Evolutionary conservation across 2,329 filamentous ascomycete genomes (phyloP).

Genomic region (Sphaerulina musiva): DNA sequence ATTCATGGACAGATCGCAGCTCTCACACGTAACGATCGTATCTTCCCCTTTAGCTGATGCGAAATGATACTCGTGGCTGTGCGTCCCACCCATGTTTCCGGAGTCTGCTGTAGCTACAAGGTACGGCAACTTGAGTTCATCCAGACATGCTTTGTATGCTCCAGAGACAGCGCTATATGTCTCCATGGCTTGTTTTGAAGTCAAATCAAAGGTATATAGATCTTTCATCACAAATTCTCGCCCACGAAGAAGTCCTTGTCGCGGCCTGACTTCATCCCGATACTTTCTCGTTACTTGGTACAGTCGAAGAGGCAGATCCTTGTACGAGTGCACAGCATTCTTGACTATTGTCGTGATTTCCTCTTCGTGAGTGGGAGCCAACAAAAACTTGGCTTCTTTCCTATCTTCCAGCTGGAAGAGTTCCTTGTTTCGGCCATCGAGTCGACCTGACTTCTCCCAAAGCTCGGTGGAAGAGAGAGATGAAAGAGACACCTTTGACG

Average conservation of each 20-base stretch:
- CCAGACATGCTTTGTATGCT: constrained; percentile 71
- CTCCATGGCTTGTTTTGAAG: constrained; percentile 58
- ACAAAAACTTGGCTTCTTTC: constrained; percentile 64
- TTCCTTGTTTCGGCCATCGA: constrained; percentile 51
- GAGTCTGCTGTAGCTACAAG: constrained; percentile 84
- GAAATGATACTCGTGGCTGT: constrained; percentile 94
- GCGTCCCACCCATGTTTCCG: constrained; percentile 87
- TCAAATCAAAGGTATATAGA: constrained; percentile 86
- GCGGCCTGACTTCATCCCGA: constrained; percentile 80
- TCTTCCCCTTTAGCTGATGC: constrained; percentile 77
- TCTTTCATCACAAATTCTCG: constrained; percentile 98
- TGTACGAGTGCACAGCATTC: constrained; percentile 69
- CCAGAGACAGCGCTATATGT: constrained; percentile 71
- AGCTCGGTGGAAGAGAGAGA: constrained; percentile 77
- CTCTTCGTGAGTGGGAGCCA: constrained; percentile 93
- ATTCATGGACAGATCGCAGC: constrained; percentile 73
- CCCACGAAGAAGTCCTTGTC: constrained; percentile 78
- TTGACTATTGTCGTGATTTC: constrained; percentile 82
- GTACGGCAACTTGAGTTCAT: constrained; percentile 76
- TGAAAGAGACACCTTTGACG: constrained; percentile 75
- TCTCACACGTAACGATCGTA: constrained; percentile 65
- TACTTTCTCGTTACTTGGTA: constrained; percentile 96
- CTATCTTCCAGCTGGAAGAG: constrained; percentile 76
- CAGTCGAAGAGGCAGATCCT: constrained; percentile 73
- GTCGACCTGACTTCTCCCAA: constrained; percentile 76